Percentiles rank a stretch among this genome's conserved stretches.
These are phyloP conservation scores for Apiotrichum gracile DNA, from an alignment of 1,284 basidiomycete species.

Conservation along the genomic window DNA sequence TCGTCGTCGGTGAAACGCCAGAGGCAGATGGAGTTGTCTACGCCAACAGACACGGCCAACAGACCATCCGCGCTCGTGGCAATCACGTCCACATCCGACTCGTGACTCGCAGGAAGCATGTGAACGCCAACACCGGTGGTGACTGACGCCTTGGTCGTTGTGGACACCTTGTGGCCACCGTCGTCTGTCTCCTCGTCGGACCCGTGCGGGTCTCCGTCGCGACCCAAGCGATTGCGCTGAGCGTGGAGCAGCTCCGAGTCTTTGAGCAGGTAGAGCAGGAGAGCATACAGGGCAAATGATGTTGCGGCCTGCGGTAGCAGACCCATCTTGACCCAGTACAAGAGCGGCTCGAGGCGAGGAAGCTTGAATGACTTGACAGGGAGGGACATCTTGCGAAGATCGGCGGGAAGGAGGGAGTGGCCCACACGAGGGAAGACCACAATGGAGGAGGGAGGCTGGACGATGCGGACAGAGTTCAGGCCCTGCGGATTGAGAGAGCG, in stretches of 20 bases:
- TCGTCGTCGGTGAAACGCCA: conserved; percentile 32
- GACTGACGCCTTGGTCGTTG: background rate
- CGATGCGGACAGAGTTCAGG: conserved; percentile 65
- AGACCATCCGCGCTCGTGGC: conserved; percentile 61
- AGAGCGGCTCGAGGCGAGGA: conserved; percentile 50
- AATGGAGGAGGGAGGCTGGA: conserved; percentile 71
- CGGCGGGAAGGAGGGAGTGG: conserved; percentile 34
- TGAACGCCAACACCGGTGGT: conserved; percentile 49
- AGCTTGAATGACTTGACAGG: conserved; percentile 34
- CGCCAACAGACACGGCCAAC: conserved; percentile 62
- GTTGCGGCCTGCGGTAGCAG: conserved; percentile 77
- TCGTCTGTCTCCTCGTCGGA: conserved; percentile 14
- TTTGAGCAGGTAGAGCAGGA: conserved; percentile 85
- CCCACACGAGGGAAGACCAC: conserved; percentile 56
- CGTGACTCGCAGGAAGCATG: conserved; percentile 67
- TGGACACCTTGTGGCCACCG: background rate
- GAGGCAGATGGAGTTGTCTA: conserved; percentile 55
- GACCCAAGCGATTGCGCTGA: conserved; percentile 56
- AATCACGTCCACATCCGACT: conserved; percentile 75
- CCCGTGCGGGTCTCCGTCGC: conserved; percentile 15
- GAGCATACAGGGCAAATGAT: conserved; percentile 64
- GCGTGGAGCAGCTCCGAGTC: conserved; percentile 85
- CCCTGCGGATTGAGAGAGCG: conserved; percentile 69
- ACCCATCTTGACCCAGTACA: conserved; percentile 75
- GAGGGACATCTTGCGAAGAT: conserved; percentile 33